Evolutionary conservation across 148 eudicot genomes (phyloP).

Genomic region (Talinum fruticosum): DNA sequence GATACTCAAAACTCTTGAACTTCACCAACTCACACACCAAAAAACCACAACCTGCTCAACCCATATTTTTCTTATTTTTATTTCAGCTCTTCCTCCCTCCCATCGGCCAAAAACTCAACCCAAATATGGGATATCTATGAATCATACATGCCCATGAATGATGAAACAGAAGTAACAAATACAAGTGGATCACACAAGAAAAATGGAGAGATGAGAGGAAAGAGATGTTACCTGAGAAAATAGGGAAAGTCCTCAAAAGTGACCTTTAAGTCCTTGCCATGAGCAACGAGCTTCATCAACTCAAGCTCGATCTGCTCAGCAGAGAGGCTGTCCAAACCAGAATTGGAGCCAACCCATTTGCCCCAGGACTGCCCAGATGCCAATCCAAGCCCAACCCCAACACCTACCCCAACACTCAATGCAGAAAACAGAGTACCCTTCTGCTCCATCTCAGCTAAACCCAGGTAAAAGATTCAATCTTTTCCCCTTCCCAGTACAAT

Average conservation of each 20-base stretch:
- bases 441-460: constrained; percentile 58
- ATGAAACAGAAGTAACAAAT: background rate
- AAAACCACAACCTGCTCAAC: constrained; percentile 13
- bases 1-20: background rate
- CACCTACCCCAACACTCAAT: constrained; percentile 82
- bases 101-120: background rate
- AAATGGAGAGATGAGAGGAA: background rate
- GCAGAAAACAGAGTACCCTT: constrained; percentile 71
- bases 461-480: constrained; percentile 32
- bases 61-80: background rate
- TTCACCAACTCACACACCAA: constrained; percentile 3
- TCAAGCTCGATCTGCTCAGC: constrained; percentile 62
- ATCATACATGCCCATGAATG: background rate
- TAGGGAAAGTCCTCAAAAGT: constrained; percentile 78
- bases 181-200: background rate
- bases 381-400: constrained; percentile 81
- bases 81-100: background rate
- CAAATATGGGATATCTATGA: background rate
- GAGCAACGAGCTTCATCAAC: constrained; percentile 45
- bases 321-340: constrained; percentile 40
- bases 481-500: constrained; percentile 1
- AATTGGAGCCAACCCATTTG: constrained; percentile 59
- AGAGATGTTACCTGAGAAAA: constrained; percentile 52
- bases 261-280: constrained; percentile 51
- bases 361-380: constrained; percentile 67